Evolutionary conservation across 2,329 filamentous ascomycete genomes (phyloP), one percentile per base, ranked within the genome.

Genomic region (Ophiostoma triangulosporum): DNA sequence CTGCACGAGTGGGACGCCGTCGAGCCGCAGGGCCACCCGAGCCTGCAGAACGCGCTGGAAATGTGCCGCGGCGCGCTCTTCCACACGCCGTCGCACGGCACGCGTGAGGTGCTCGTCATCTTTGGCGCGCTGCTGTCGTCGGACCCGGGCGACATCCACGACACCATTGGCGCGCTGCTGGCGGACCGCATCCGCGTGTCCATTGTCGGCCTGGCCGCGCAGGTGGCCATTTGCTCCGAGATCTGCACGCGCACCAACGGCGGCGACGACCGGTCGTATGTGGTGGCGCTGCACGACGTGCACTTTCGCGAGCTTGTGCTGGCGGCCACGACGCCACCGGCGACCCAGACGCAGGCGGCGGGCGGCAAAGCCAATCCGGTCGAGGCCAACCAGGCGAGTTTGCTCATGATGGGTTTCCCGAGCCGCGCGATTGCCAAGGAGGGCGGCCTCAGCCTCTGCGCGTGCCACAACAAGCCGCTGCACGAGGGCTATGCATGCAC

Each of bases 401-500:
- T 98, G 38, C 78, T 98, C 26, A 94, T 95, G 86, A 98, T 98
- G 91, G 93, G 93, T 4, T 98, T 98, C 63, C 93, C 93, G 0
- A 94, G 88, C 6, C 80, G 90, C 35, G 86, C 85, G 2, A 80
- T 93, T 14, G 48, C 56, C 17, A 86, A 88, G 52, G 75, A 80
- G 2, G 74, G 73, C 48, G 77, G 82, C 5, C 71, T 77, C 52
- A 89, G 84, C 56, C 80, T 93, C 57, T 98, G 93, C 66, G 89
- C 90, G 5, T 98, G 93, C 64, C 91, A 97, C 68, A 88, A 86
- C 60, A 81, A 82, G 57, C 81, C 91, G 15, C 84, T 78, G 20
- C 75, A 86, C 50, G 88, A 93, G 54, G 93, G 93, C 1, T 98
- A 97, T 68, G 74, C 84, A 9, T 98, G 93, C 71, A 93, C 89